Evolutionary conservation across 306 rosid genomes (phyloP).

Genomic region (Mimosa pudica): DNA sequence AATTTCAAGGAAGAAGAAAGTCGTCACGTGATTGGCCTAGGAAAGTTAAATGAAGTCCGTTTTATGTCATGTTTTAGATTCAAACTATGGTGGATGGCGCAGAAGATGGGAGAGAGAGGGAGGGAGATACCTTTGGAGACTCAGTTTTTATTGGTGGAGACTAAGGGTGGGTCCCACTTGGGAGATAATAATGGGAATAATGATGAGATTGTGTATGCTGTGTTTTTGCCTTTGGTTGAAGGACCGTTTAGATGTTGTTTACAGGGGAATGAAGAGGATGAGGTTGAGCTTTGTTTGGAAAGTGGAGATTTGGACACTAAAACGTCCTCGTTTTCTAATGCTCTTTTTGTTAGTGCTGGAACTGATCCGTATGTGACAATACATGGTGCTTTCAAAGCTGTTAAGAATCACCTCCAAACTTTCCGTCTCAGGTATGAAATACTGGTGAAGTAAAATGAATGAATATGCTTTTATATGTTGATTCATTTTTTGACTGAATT

Average conservation of each 20-base stretch:
- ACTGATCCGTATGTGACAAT: slow-evolving; percentile 71
- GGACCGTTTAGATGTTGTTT: slow-evolving; percentile 76
- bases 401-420: slow-evolving; percentile 57
- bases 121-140: slow-evolving; percentile 80
- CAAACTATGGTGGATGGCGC: slow-evolving; percentile 99
- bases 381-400: slow-evolving; percentile 59
- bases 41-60: slow-evolving; percentile 57
- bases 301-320: slow-evolving; percentile 73
- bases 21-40: slow-evolving; percentile 69
- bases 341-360: slow-evolving; percentile 63
- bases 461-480: too few species aligned
- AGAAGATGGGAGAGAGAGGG: slow-evolving; percentile 82
- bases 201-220: slow-evolving; percentile 62
- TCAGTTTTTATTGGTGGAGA: slow-evolving; percentile 75
- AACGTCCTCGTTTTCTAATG: slow-evolving; percentile 65
- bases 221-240: slow-evolving; percentile 79
- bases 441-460: too few species aligned
- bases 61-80: slow-evolving; percentile 86
- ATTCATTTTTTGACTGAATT: too few species aligned
- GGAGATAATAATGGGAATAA: slow-evolving; percentile 48
- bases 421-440: slow-evolving; percentile 48
- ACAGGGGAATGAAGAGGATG: slow-evolving; percentile 62
- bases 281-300: slow-evolving; percentile 78
- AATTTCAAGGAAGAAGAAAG: slow-evolving; percentile 50
- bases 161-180: slow-evolving; percentile 71